Conservation (phyloP, 2,329 filamentous ascomycete genomes). For the Pseudogymnoascus sp. region DNA sequence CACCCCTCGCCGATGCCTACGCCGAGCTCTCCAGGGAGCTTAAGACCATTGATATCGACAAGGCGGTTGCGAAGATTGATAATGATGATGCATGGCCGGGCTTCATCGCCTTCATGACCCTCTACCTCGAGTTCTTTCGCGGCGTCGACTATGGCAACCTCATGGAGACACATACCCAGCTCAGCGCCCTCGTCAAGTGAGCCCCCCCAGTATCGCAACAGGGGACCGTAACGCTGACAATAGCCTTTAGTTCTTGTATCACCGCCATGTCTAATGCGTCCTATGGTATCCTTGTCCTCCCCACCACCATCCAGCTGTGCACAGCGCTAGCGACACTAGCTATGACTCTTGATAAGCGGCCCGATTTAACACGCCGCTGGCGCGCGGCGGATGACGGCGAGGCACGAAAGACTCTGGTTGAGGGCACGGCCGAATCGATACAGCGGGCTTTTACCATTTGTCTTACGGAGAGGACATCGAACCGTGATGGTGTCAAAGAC, state of each 20-base stretch:
- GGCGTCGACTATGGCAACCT: constrained; percentile 72
- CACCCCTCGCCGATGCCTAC: constrained; percentile 60
- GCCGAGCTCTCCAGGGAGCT: constrained; percentile 60
- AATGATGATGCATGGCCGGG: constrained; percentile 63
- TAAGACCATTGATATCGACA: constrained; percentile 52
- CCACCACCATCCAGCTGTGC: constrained; percentile 75
- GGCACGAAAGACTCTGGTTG: constrained; percentile 70
- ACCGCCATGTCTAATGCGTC: constrained; percentile 72
- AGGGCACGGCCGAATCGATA: constrained; percentile 80
- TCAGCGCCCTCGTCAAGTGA: constrained; percentile 69
- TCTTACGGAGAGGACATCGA: constrained; percentile 68
- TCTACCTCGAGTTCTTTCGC: constrained; percentile 73
- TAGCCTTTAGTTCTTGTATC: constrained; percentile 58
- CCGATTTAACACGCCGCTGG: constrained; percentile 66
- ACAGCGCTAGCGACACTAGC: constrained; percentile 74
- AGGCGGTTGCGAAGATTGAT: constrained; percentile 53
- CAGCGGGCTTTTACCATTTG: constrained; percentile 89
- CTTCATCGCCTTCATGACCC: constrained; percentile 70
- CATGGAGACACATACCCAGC: constrained; percentile 63
- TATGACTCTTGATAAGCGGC: constrained; percentile 72
- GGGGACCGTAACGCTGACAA: background rate
- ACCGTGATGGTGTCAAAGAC: constrained; percentile 44
- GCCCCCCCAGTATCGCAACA: constrained; percentile 26
- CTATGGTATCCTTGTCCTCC: constrained; percentile 72
- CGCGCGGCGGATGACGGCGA: constrained; percentile 45